A percentile compares a stretch with the other conserved stretches of the same genome.
phyloP scores from a whole-genome alignment of 345 rosid genomes.

The Dipteronia sinensis region DNA sequence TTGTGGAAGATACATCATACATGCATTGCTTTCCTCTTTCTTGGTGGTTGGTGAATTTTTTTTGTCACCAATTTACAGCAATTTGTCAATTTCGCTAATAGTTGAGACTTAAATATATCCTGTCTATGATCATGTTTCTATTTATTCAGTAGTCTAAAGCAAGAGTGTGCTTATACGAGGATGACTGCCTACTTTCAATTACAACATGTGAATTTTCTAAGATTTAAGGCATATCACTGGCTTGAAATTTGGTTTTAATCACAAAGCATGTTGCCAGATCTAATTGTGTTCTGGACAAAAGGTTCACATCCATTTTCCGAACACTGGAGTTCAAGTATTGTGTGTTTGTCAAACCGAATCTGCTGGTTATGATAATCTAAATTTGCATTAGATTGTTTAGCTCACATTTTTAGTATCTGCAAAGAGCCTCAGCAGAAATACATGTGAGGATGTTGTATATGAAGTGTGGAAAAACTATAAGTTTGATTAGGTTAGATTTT shows the following conservation, averaged over 20 bases:
- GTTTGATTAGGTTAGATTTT: not conserved
- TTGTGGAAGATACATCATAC: not conserved
- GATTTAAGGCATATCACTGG: not conserved
- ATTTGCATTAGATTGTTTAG: not conserved
- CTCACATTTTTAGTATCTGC: not conserved
- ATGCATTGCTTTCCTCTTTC: not conserved
- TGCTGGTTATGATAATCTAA: not conserved
- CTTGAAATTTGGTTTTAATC: not conserved
- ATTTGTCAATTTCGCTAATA: not conserved
- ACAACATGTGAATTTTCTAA: not conserved
- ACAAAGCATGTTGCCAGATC: not conserved
- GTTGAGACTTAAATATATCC: not conserved
- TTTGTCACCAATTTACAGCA: not conserved
- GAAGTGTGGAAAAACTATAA: not conserved
- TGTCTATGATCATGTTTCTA: not conserved
- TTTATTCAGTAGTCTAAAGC: not conserved
- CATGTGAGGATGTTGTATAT: not conserved
- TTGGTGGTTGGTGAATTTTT: not conserved
- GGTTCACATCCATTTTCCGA: not conserved
- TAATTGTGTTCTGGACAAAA: not conserved
- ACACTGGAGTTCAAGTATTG: not conserved
- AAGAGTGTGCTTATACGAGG: not conserved
- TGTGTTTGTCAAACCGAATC: not conserved
- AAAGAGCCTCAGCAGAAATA: not conserved
- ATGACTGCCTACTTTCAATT: conserved; percentile 1